Base-by-base conservation (phyloP, 2,329 filamentous ascomycete species). In the Thelonectria discophora region DNA sequence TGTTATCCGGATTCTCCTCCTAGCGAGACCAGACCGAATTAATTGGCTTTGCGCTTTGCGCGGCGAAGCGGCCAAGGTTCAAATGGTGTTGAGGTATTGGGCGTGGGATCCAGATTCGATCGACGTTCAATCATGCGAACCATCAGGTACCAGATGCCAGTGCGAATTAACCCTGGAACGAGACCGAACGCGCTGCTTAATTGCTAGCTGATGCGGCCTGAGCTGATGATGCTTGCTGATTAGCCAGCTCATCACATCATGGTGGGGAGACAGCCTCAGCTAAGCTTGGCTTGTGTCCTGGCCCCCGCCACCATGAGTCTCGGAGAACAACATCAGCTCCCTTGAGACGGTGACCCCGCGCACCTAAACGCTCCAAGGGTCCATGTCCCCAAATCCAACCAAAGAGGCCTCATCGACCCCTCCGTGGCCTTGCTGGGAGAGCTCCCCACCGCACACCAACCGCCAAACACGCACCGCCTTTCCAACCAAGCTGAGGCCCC, bases 191-290 rank as follows among this genome's bases (percentile, higher is more conserved):
- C 34, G 11, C 34, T 3, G 34, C 12, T 37, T 21, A 40, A 39
- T 51, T 39, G 24, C 40, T 20, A 20, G 42, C 34, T 47, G 52
- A 45, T 27, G 50, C 52, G 37, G 42, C 13, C 20, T 50, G 42
- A 50, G 46, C 46, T 50, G 45, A 30, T 30, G 39, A 40, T 24
- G 12, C 18, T n/a, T 27, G 51, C 46, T 32, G 46, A 55, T 51
- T 60, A 50, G 58, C 47, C 13, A 34, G 30, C 21, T 49, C 27
- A n/a, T 32, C 30, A 21, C 34, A 32, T 45, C 47, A 32, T 47
- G 50, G 50, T 42, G 58, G 58, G 52, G 56, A 51, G 40, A 51
- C 30, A 52, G 47, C 52, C 51, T 60, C 58, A 60, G 58, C 52
- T 60, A 40, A 50, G 40, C 52, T 51, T 56, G 58, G 46, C 13